Evolutionary conservation across 805 yeast genomes (phyloP).

Genomic region (Phaffomyces opuntiae): DNA sequence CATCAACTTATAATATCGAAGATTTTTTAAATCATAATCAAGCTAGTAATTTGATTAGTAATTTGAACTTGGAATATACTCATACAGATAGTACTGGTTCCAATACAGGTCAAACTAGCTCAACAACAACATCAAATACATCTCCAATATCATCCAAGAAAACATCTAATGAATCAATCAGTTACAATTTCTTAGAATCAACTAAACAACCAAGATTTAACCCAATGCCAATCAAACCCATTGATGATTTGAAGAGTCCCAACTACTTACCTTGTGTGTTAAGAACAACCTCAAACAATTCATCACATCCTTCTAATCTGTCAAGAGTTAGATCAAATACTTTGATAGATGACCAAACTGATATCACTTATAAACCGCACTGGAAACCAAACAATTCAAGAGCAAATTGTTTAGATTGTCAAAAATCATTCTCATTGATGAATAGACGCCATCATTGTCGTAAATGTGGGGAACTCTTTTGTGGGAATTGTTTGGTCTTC

Average conservation of each 20-base stretch:
- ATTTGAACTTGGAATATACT: slow-evolving; percentile 6
- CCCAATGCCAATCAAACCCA: slow-evolving; percentile 41
- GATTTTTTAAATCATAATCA: slow-evolving; percentile 4
- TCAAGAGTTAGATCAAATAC: not conserved
- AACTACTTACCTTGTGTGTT: slow-evolving; percentile 76
- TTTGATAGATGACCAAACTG: slow-evolving; percentile 1
- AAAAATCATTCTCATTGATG: slow-evolving; percentile 51
- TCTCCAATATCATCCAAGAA: slow-evolving; percentile 17
- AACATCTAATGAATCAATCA: slow-evolving; percentile 18
- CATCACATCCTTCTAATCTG: not conserved
- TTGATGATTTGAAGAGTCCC: slow-evolving; percentile 65
- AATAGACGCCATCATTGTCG: slow-evolving; percentile 70
- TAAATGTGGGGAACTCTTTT: slow-evolving; percentile 64
- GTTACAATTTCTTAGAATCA: slow-evolving; percentile 6
- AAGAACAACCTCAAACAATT: slow-evolving; percentile 27
- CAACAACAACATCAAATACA: slow-evolving; percentile 2
- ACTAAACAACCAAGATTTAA: slow-evolving; percentile 15
- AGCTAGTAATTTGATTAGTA: slow-evolving; percentile 1
- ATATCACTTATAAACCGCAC: slow-evolving; percentile 30
- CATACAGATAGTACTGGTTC: not conserved
- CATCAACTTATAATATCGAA: slow-evolving; percentile 4
- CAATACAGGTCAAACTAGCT: not conserved
- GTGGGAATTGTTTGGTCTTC: slow-evolving; percentile 51
- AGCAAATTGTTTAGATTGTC: slow-evolving; percentile 53
- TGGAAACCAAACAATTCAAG: slow-evolving; percentile 61